A percentile compares a stretch with the other conserved stretches of the same genome.
phyloP scores from a whole-genome alignment of 768 basidiomycete species.

The Sutorius australiensis region DNA sequence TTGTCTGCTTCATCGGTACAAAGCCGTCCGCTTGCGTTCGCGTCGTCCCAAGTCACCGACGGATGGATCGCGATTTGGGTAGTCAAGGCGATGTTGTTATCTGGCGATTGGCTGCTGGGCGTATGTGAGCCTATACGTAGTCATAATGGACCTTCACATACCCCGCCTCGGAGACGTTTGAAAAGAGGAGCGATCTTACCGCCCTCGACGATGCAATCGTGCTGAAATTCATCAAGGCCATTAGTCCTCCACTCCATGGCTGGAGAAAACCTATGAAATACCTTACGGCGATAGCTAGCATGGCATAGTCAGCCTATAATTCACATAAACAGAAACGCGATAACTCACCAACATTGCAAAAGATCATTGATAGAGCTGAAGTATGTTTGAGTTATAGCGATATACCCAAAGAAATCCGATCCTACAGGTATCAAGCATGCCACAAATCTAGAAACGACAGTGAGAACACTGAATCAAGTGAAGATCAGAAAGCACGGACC shows the following conservation, averaged over 20 bases:
- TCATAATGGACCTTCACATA: background rate
- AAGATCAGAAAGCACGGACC: background rate
- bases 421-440: constrained; percentile 8
- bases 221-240: constrained; percentile 2
- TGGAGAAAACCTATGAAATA: background rate
- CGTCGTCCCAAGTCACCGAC: background rate
- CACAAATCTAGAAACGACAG: constrained; percentile 4
- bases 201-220: constrained; percentile 12
- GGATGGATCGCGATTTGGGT: constrained; percentile 7
- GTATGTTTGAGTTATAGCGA: background rate
- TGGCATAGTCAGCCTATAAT: background rate
- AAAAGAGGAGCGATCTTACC: constrained; percentile 2
- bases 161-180: background rate
- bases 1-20: background rate
- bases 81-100: constrained; percentile 2
- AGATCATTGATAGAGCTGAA: background rate
- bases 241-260: background rate
- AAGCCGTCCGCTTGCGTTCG: too few relatives aligned
- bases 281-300: constrained; percentile 10
- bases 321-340: background rate
- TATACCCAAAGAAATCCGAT: background rate
- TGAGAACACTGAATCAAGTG: background rate
- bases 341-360: constrained; percentile 2
- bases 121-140: background rate
- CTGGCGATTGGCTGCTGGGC: background rate